phyloP scores from a whole-genome alignment of 768 basidiomycete genomes.

The Auriscalpium orientale region DNA sequence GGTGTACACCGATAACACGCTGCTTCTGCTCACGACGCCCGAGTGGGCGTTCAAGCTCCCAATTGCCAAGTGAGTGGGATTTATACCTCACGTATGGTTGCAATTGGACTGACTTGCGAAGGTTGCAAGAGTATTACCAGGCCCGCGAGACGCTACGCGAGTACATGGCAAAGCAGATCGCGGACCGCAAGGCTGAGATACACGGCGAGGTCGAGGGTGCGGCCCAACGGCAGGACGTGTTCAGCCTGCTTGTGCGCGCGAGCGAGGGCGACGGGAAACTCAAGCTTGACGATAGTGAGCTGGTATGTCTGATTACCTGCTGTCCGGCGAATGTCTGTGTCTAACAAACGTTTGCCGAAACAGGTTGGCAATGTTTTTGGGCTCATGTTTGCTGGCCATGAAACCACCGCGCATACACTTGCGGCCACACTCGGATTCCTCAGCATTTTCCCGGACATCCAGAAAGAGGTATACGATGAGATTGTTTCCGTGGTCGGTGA shows the following conservation, averaged over 20 bases:
- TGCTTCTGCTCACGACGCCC: neutral
- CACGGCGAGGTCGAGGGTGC: neutral
- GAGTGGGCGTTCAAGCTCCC: constrained; percentile 6
- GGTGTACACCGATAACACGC: neutral
- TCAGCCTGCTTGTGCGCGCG: constrained; percentile 13
- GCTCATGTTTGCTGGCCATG: constrained; percentile 16
- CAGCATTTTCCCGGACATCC: constrained; percentile 22
- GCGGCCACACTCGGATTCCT: constrained; percentile 27
- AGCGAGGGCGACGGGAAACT: constrained; percentile 7
- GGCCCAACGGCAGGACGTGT: constrained; percentile 5
- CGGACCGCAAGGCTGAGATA: constrained; percentile 8
- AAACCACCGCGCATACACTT: constrained; percentile 27
- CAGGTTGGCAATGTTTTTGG: constrained; percentile 15
- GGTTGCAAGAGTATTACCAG: neutral
- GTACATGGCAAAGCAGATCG: constrained; percentile 8
- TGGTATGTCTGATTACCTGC: constrained; percentile 4
- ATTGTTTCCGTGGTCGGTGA: constrained; percentile 20
- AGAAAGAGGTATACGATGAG: constrained; percentile 26
- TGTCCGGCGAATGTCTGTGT: neutral
- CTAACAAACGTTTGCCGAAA: neutral
- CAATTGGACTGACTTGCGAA: neutral
- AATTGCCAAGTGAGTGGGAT: neutral
- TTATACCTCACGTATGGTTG: too few relatives aligned
- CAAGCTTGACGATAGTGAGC: constrained; percentile 4
- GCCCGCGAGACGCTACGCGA: neutral